Base-by-base conservation (phyloP, 1,284 basidiomycete species). In the Limonomyces culmigenus region DNA sequence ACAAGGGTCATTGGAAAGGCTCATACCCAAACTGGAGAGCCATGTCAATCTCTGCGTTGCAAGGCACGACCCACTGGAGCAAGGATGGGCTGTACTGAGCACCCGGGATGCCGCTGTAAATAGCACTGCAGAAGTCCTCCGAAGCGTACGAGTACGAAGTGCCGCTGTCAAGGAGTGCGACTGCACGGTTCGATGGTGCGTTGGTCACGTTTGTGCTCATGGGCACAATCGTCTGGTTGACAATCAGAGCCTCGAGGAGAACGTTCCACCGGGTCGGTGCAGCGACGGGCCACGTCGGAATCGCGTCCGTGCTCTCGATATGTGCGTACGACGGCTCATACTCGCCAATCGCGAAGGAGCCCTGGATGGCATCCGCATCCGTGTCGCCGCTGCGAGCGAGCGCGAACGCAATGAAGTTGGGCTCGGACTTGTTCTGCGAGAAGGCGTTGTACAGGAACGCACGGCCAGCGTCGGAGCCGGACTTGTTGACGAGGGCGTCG, bases 91-190 rank as follows among this genome's bases (percentile, higher is more conserved):
- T 63, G 45, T 59, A 78, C 8, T 51, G 44, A 8, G 81, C 78
- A 34, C 75, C 77, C 14, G 62, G 36, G 33, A 81, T 52, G 32
- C 57, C 53, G 19, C 69, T 60, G 45, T 84, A 85, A 38, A 86
- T 80, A 11, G 73, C 64, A 37, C 74, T 54, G 38, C 67, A 70
- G 21, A 76, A 64, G 2, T 63, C 67, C 33, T 59, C 53, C 4
- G 80, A 67, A 11, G 67, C 74, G 52, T 81, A 81, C 78, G 76
- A 72, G 50, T 71, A 81, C 3, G 80, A 81, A 11, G 80, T 76
- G 12, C 81, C 81, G 42, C 68, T 84, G 50, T 86, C 80, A 38
- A 86, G 60, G 21, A 79, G 58, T 14, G 69, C 66, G 32, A 84
- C 77, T 12, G 77, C 78, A 45, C 72, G 74, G 46, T 73, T 69